Conservation (phyloP, 805 yeast genomes). For the Crinitomyces ghanaensis region DNA sequence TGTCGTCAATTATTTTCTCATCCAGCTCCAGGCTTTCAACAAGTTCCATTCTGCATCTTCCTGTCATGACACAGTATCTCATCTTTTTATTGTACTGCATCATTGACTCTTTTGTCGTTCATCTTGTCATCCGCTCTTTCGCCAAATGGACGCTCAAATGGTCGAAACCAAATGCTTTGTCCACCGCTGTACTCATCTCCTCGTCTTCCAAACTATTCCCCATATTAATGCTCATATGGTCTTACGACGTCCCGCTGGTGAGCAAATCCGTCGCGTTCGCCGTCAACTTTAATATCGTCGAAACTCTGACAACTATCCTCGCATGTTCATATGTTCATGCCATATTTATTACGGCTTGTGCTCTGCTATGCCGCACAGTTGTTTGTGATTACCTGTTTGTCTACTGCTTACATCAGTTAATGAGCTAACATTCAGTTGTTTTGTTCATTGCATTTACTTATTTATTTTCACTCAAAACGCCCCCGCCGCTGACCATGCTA, state of each 20-base stretch:
- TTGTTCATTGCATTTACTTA: too few relatives aligned
- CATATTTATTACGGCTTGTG: conserved; percentile 18
- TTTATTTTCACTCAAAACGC: too few relatives aligned
- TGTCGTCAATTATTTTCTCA: conserved; percentile 6
- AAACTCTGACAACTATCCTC: conserved; percentile 42
- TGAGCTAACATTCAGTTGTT: too few relatives aligned
- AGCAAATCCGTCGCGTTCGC: conserved; percentile 47
- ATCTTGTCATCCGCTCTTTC: conserved; percentile 27
- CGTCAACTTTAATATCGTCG: conserved; percentile 52
- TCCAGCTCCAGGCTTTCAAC: too few relatives aligned
- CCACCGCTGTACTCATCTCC: conserved; percentile 63
- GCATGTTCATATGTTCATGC: conserved; percentile 27
- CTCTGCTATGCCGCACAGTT: conserved; percentile 11
- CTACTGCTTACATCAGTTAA: too few relatives aligned
- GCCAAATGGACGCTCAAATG: conserved; percentile 26
- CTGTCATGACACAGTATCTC: conserved; percentile 28
- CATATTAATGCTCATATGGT: conserved; percentile 91
- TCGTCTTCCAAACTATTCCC: conserved; percentile 79
- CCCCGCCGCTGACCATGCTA: too few relatives aligned
- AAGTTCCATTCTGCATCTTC: conserved; percentile 19
- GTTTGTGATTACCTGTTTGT: conserved; percentile 10
- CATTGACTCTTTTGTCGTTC: conserved; percentile 25
- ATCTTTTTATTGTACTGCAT: conserved; percentile 27
- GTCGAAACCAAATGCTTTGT: conserved; percentile 35
- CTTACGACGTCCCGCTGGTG: conserved; percentile 72